Base-by-base conservation (phyloP, 805 yeast species). In the Torulaspora microellipsoides region DNA sequence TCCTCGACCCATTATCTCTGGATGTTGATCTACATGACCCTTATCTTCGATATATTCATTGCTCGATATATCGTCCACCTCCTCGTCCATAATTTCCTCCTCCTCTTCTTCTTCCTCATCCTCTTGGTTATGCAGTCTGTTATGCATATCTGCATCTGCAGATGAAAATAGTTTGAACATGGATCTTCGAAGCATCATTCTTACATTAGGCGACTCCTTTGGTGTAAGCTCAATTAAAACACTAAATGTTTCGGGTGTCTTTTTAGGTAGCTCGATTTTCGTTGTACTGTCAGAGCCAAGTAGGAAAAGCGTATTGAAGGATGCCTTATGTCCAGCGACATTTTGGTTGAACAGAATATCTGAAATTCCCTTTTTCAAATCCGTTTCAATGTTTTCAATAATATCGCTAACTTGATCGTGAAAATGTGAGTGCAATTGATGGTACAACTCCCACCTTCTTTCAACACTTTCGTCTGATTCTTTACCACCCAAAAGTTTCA, bases 241-340 rank as follows among this genome's bases (percentile, higher is more conserved):
- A 43, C 56, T 62, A 35, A 49, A 48, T 10, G 27, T 41, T 3
- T 47, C 37, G 11, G 49, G 6, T 27, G 51, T 51, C n/a, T 40
- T 41, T 8, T 58, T 52, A 8, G 68, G 57, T 29, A 66, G 44
- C 27, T 69, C 64, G 17, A 70, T 58, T 40, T 66, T 70, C 25
- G 71, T 69, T 1, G 74, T 59, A 15, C 70, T 62, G 46, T 72
- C 73, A 3, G 76, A 64, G 2, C 76, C 77, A 33, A 73, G 53
- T 40, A 73, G 49, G 38, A 73, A 56, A 9, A 68, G 66, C 5
- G 72, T 62, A 20, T 59, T 65, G 34, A 72, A 58, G 32, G 51
- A 49, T 8, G 42, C 35, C 11, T 44, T 44, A 8, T 50, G 49
- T 15, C 42, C 34, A 8, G 31, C 38, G 9, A n/a, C n/a, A 36